Percentiles rank a stretch among this genome's conserved stretches.
These are phyloP conservation scores for Monilinia aucupariae DNA, from an alignment of 2,329 filamentous ascomycete species.

Conservation along the genomic window DNA sequence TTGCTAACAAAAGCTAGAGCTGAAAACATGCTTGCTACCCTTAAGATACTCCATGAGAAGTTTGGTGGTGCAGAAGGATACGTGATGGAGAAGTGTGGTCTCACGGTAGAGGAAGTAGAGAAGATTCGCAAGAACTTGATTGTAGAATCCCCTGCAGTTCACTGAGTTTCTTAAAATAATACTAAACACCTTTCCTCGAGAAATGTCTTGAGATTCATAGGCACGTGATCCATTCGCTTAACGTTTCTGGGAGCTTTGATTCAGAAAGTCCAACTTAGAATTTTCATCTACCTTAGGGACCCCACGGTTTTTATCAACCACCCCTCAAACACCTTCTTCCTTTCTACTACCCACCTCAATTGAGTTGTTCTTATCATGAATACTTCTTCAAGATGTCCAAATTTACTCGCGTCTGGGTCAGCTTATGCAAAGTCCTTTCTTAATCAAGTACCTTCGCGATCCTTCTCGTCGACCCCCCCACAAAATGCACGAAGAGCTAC, in stretches of 20 bases:
- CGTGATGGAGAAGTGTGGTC: constrained; percentile 51
- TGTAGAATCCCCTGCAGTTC: constrained; percentile 27
- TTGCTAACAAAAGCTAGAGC: constrained; percentile 30
- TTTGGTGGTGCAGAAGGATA: constrained; percentile 63
- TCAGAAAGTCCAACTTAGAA: constrained; percentile 2
- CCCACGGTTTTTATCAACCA: constrained; percentile 14
- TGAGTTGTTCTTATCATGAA: constrained; percentile 26
- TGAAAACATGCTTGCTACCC: constrained; percentile 47
- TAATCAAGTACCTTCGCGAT: constrained; percentile 25
- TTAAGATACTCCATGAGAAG: constrained; percentile 50
- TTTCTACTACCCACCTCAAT: background rate
- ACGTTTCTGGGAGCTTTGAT: constrained; percentile 8
- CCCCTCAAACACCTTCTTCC: background rate
- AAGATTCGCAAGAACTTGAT: constrained; percentile 47
- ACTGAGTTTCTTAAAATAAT: constrained; percentile 1
- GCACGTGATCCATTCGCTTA: constrained; percentile 15
- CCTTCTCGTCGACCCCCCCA: constrained; percentile 33
- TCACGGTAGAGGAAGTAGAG: constrained; percentile 51
- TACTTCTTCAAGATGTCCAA: constrained; percentile 28
- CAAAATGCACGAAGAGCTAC: constrained; percentile 27
- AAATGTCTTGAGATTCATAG: background rate
- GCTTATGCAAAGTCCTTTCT: constrained; percentile 27
- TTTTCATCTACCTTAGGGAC: constrained; percentile 13
- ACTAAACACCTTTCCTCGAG: background rate
- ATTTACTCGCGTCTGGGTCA: constrained; percentile 22